Evolutionary conservation across 2,329 filamentous ascomycete genomes (phyloP).

Genomic region (Ceratocystis destructans): DNA sequence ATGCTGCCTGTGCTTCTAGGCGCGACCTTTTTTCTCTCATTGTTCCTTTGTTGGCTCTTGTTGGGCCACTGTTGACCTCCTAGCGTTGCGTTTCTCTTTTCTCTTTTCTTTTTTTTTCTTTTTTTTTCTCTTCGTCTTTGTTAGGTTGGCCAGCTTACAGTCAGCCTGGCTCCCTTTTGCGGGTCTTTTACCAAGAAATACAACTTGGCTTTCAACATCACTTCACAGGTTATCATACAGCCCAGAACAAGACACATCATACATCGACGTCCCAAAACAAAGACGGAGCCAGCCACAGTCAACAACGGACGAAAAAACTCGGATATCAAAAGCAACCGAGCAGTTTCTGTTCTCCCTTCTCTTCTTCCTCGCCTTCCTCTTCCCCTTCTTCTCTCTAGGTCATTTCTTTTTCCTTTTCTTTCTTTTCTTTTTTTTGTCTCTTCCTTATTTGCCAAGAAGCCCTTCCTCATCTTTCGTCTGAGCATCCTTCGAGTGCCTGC

Average conservation of each 20-base stretch:
- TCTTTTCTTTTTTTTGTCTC: not conserved
- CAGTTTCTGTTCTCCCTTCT: not conserved
- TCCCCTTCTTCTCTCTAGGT: not conserved
- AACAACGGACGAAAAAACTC: not conserved
- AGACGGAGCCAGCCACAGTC: not conserved
- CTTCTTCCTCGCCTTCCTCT: not conserved
- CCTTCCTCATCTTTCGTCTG: not conserved
- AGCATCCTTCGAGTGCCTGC: not conserved
- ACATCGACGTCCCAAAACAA: not conserved
- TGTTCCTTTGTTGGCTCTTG: not conserved
- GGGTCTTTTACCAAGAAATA: not conserved
- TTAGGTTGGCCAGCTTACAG: not conserved
- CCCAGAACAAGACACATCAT: not conserved
- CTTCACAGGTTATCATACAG: not conserved
- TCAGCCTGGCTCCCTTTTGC: not conserved
- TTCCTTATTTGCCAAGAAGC: not conserved
- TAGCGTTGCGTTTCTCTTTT: not conserved
- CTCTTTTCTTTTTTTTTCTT: not conserved
- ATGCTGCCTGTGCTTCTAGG: conserved; percentile 9
- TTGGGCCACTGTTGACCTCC: not conserved
- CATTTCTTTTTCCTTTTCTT: not conserved
- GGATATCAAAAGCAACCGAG: not conserved
- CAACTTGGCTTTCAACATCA: not conserved
- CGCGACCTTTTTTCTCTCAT: conserved; percentile 1
- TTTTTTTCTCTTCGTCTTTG: not conserved